Evolutionary conservation across 129 eudicot species (phyloP).

Genomic region (Flaveria bidentis): DNA sequence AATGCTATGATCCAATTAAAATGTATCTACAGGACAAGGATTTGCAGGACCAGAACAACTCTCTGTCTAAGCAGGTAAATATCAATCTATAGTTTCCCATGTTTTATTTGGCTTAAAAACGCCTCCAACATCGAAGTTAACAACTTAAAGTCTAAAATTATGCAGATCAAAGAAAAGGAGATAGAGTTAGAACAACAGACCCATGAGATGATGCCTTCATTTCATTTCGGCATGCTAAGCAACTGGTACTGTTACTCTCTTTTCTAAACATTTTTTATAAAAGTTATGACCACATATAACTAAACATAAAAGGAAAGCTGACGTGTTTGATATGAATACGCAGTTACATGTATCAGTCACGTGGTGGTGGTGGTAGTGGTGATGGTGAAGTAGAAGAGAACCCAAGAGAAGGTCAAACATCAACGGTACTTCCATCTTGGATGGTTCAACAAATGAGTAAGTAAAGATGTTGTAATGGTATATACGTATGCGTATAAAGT

Average conservation of each 20-base stretch:
- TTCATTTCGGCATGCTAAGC: slow-evolving; percentile 35
- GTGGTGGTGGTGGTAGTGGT: slow-evolving; percentile 6
- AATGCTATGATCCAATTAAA: background rate
- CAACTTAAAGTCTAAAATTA: background rate
- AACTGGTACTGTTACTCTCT: slow-evolving; percentile 39
- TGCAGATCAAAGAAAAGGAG: slow-evolving; percentile 59
- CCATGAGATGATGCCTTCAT: slow-evolving; percentile 34
- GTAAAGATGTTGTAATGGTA: slow-evolving; percentile 7
- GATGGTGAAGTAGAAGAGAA: slow-evolving; percentile 52
- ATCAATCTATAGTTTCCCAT: background rate
- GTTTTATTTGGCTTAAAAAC: background rate
- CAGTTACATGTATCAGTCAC: slow-evolving; percentile 38
- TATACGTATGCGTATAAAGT: background rate
- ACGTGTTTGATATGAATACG: slow-evolving; percentile 5
- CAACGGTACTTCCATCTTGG: slow-evolving; percentile 52
- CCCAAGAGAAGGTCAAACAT: slow-evolving; percentile 35
- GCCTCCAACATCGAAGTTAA: background rate
- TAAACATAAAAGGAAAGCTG: background rate
- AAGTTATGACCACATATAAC: background rate
- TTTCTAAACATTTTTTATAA: background rate
- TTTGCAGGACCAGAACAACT: slow-evolving; percentile 70
- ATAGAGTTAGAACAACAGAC: slow-evolving; percentile 44
- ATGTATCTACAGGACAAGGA: slow-evolving; percentile 61
- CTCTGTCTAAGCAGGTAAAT: slow-evolving; percentile 59
- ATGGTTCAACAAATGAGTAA: slow-evolving; percentile 49